phyloP scores from a whole-genome alignment of 2,329 filamentous ascomycete genomes.

The Albifimbria verrucaria region DNA sequence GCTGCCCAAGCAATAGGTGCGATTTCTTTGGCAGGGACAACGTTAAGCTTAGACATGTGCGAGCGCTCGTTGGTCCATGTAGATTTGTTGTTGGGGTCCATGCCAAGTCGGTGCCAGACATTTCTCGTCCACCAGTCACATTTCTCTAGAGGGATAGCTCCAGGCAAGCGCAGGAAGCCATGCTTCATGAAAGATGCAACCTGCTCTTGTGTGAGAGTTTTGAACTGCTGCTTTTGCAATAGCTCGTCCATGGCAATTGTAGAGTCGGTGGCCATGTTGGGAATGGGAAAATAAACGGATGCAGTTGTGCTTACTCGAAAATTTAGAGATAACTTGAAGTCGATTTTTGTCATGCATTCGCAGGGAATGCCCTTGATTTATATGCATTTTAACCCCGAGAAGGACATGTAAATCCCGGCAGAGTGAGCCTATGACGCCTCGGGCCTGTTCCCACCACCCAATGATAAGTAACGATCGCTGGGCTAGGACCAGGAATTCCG shows the following conservation, averaged over 20 bases:
- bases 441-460: too few species aligned
- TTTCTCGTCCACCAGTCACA: conserved; percentile 11
- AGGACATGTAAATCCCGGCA: too few species aligned
- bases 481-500: too few species aligned
- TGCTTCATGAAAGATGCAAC: neutral
- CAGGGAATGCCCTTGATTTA: too few species aligned
- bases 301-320: too few species aligned
- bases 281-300: too few species aligned
- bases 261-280: too few species aligned
- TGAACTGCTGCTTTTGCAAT: neutral
- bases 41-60: conserved; percentile 61
- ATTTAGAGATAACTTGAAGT: too few species aligned
- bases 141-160: neutral
- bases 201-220: neutral
- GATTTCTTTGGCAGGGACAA: conserved; percentile 51
- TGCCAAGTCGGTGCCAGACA: conserved; percentile 64
- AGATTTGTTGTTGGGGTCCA: conserved; percentile 58
- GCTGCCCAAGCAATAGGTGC: conserved; percentile 65
- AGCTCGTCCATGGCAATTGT: neutral
- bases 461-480: too few species aligned
- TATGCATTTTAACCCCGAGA: too few species aligned
- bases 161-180: neutral
- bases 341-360: too few species aligned
- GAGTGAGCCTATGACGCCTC: too few species aligned
- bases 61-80: conserved; percentile 62